A percentile compares a stretch with the other conserved stretches of the same genome.
phyloP scores from a whole-genome alignment of 805 yeast genomes.

The Candida multigemmis region DNA sequence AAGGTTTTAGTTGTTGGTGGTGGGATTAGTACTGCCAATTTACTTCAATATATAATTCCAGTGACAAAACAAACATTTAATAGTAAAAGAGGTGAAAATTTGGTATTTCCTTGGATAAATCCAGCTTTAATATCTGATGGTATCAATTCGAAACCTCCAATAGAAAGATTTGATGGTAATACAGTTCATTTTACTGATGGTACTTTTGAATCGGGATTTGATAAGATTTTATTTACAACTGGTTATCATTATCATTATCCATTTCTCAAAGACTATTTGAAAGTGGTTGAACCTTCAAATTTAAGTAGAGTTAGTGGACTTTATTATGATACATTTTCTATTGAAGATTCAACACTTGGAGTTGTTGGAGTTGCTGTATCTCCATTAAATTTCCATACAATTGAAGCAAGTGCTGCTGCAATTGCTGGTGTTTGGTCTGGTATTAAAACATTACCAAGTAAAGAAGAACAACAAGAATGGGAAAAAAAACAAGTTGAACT shows the following conservation, averaged over 20 bases:
- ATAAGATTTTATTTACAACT: constrained; percentile 38
- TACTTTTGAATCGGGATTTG: constrained; percentile 15
- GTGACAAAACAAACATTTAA: constrained; percentile 15
- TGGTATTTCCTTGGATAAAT: constrained; percentile 24
- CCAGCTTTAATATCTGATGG: constrained; percentile 27
- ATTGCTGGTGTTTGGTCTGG: constrained; percentile 49
- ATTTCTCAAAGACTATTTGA: constrained; percentile 18
- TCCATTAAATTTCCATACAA: constrained; percentile 37
- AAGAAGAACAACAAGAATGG: constrained; percentile 30
- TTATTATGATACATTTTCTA: constrained; percentile 26
- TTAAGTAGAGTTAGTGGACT: constrained; percentile 27
- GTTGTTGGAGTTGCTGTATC: constrained; percentile 32
- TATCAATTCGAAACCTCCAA: constrained; percentile 17
- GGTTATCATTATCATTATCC: constrained; percentile 43
- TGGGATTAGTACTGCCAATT: constrained; percentile 31
- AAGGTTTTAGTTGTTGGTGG: constrained; percentile 37
- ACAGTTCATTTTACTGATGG: constrained; percentile 19
- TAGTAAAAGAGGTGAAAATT: constrained; percentile 17
- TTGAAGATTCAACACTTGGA: constrained; percentile 35
- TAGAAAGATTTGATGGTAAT: constrained; percentile 11
- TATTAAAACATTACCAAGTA: constrained; percentile 25
- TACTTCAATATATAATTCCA: constrained; percentile 31
- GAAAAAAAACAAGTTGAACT: constrained; percentile 13
- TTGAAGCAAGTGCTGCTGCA: constrained; percentile 46
- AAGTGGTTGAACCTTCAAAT: constrained; percentile 14